Base-by-base conservation (phyloP, 139 green algal species). In the Volvox reticuliferus region DNA sequence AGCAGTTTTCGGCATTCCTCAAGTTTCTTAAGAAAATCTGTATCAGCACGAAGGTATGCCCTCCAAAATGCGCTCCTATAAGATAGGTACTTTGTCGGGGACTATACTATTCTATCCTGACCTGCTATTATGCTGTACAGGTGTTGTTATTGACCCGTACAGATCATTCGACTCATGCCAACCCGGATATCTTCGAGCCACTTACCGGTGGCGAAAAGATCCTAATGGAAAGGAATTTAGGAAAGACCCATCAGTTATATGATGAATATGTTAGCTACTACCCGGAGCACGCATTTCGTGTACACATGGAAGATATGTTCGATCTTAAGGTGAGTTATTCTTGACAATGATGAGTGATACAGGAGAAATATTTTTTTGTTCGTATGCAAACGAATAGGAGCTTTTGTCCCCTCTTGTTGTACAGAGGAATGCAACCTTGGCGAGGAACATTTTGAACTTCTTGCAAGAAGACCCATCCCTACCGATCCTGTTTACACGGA, bases 301-400 rank as follows among this genome's bases (percentile, higher is more conserved):
- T 86, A 14, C 79, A 86, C 79, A 86, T 55, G 26, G 79, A 86
- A 44, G 26, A 71, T 37, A 86, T 86, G 79, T 86, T 86, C 44
- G 50, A 86, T 55, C 79, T 22, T 1, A 55, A 86, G 79, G 79
- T 86, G 22, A 1, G 79, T 61, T 28, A 73, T 24, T 73, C 65
- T n/a, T n/a, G n/a, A n/a, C n/a, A n/a, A n/a, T n/a, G n/a, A n/a
- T n/a, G n/a, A 69, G 62, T 69, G 17, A 69, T 17, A 24, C 62
- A 69, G 62, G 17, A 17, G 19, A 19, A 24, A 69, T 17, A 69
- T 19, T 69, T 24, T 17, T 69, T 24, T 17, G 62, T 69, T 19
- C 17, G 62, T 19, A 17, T 24, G 62, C 19, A 69, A 69, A 17
- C 19, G 17, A 69, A 19, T 69, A 69, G 62, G 62, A 24, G 17